Base-by-base conservation (phyloP, 495 filamentous ascomycete species). In the Lophiotrema nucula region DNA sequence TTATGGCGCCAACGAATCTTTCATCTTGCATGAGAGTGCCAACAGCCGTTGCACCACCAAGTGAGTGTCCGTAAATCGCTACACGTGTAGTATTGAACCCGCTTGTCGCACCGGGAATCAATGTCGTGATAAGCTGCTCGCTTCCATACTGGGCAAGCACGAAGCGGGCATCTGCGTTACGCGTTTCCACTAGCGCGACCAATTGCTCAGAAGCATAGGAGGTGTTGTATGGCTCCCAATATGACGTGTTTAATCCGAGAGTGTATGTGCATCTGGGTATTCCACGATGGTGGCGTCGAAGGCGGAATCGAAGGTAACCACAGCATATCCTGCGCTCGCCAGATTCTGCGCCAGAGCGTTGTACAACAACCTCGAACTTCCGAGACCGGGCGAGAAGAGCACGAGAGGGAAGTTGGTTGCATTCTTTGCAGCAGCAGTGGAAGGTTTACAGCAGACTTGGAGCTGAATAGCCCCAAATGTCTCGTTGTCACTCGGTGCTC, bases 21-120 rank as follows among this genome's bases (percentile, higher is more conserved):
- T 55, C 43, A 24, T 82, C 77, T 8, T 62, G 47, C 10, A 68
- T 52, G 58, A 79, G 65, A 2, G 73, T 67, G 10, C 66, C 53
- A 4, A 79, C 72, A 2, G 80, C 66, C 1, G 80, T 69, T 0
- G 77, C 75, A n/a, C 82, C 82, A 19, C 82, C 80, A 8, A 82
- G 66, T 0, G 81, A 82, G 47, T 83, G 80, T 0, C 81, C 80
- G 25, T 18, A 53, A 16, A 53, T 41, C 0, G 39, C 62, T 3
- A 44, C 51, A 18, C 42, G 28, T 13, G 39, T 23, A 11, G 22
- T 42, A 23, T 60, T 18, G 18, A 60, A 66, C 8, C 42, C 62
- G 27, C 47, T 44, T 4, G 19, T 19, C 3, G 53, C 58, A 10
- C 47, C 51, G 3, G 61, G 61, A 2, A 65, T 23, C 6, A 65